Evolutionary conservation across 345 rosid genomes (phyloP).

Genomic region (Xanthoceras sorbifolium): DNA sequence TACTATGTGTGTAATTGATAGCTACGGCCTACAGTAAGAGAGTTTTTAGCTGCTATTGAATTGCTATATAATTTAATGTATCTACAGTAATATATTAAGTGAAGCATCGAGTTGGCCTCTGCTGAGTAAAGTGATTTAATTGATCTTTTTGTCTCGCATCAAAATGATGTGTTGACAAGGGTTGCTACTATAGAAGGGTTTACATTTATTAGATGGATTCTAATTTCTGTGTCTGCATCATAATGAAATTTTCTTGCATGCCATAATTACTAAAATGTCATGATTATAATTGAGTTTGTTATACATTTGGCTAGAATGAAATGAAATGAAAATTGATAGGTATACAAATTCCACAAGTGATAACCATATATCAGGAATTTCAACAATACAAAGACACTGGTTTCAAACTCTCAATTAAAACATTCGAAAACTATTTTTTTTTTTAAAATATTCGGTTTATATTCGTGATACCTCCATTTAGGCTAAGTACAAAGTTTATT

Average conservation of each 20-base stretch:
- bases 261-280: not conserved
- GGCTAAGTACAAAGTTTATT: not conserved
- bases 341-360: not conserved
- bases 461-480: not conserved
- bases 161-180: too few species aligned
- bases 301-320: not conserved
- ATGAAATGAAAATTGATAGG: not conserved
- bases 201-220: not conserved
- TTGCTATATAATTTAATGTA: not conserved
- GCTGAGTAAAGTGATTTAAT: not conserved
- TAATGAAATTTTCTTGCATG: not conserved
- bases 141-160: too few species aligned
- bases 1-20: not conserved
- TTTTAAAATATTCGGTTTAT: not conserved
- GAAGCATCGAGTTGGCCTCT: not conserved
- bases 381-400: not conserved
- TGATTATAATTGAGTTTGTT: not conserved
- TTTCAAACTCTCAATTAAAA: not conserved
- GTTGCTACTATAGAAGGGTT: too few species aligned
- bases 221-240: not conserved
- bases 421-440: not conserved
- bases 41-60: not conserved
- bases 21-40: not conserved
- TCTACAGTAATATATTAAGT: not conserved
- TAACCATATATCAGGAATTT: not conserved